Evolutionary conservation across 805 yeast genomes (phyloP).

Genomic region (Kurtzmaniella cleridarum): DNA sequence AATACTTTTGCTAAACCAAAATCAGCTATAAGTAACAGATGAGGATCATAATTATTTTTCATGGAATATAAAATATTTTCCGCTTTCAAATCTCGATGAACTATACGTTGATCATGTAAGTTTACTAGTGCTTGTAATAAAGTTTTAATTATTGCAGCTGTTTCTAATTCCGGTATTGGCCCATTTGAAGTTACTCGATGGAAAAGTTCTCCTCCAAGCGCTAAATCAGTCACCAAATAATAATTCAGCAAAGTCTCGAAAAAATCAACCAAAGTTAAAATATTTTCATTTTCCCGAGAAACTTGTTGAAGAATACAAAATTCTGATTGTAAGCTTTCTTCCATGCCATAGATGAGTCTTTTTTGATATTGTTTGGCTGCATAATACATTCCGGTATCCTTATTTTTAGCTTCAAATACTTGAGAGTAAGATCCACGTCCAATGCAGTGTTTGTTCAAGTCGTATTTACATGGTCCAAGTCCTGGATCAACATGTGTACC

Average conservation of each 20-base stretch:
- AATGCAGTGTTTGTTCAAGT: conserved; percentile 22
- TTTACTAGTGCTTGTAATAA: conserved; percentile 52
- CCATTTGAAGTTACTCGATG: conserved; percentile 48
- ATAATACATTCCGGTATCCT: conserved; percentile 35
- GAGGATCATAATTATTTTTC: conserved; percentile 21
- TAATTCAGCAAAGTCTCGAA: conserved; percentile 60
- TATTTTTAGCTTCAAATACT: conserved; percentile 46
- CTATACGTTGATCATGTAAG: conserved; percentile 53
- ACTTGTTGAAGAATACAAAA: conserved; percentile 49
- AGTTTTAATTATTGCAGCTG: conserved; percentile 43
- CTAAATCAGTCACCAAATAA: conserved; percentile 60
- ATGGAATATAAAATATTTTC: conserved; percentile 56
- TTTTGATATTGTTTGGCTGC: conserved; percentile 54
- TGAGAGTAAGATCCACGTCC: conserved; percentile 48
- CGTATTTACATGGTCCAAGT: conserved; percentile 25
- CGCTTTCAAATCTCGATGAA: conserved; percentile 70
- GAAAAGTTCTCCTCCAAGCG: conserved; percentile 64
- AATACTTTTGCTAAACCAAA: conserved; percentile 60
- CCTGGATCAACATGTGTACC: neutral
- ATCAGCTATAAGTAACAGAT: conserved; percentile 48
- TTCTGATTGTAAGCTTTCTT: conserved; percentile 53
- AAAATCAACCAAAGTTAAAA: conserved; percentile 59
- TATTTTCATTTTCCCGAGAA: conserved; percentile 46
- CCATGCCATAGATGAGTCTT: conserved; percentile 47
- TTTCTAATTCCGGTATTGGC: conserved; percentile 41